Evolutionary conservation across 305 asterid genomes (phyloP).

Genomic region (Solanum hybrid): DNA sequence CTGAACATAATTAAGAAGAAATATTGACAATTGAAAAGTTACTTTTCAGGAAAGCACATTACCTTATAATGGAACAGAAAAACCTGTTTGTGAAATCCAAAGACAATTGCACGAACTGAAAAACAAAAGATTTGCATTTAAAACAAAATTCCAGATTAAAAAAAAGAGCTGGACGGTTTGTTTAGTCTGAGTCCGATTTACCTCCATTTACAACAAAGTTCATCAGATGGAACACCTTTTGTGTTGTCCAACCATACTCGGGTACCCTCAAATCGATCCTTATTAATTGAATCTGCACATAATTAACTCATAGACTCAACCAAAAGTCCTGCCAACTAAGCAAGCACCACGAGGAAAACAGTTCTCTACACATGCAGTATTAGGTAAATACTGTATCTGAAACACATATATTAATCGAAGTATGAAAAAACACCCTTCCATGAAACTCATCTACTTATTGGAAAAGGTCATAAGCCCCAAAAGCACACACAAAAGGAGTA

Average conservation of each 20-base stretch:
- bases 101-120: slow-evolving; percentile 79
- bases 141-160: background rate
- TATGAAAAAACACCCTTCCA: background rate
- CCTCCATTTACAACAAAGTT: slow-evolving; percentile 96
- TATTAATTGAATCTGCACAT: slow-evolving; percentile 73
- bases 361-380: background rate
- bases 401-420: background rate
- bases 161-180: background rate
- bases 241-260: slow-evolving; percentile 97
- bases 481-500: background rate
- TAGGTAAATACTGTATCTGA: background rate
- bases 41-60: slow-evolving; percentile 4
- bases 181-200: slow-evolving; percentile 20
- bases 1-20: background rate
- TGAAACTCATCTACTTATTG: slow-evolving; percentile 1
- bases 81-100: slow-evolving; percentile 71
- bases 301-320: slow-evolving; percentile 6
- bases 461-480: background rate
- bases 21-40: background rate
- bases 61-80: slow-evolving; percentile 88
- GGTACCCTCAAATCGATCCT: slow-evolving; percentile 90
- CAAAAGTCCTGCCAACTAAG: background rate
- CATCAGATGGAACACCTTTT: slow-evolving; percentile 97
- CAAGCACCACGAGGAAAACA: background rate
- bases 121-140: slow-evolving; percentile 14